Conservation (phyloP, 257 asterid species). For the Solanum chiquidenum region DNA sequence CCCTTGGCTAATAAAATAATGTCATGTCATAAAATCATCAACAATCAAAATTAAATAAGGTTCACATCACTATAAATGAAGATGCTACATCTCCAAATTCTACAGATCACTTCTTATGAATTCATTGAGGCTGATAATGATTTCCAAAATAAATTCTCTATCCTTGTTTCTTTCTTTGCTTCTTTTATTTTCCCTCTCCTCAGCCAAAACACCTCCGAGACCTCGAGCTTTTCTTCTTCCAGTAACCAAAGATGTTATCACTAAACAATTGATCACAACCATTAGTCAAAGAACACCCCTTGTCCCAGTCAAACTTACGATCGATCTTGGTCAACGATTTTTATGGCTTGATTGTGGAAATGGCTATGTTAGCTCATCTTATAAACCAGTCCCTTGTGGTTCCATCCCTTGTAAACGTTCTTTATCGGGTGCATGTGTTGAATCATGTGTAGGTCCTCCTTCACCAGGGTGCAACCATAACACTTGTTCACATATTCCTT, state of each 20-base stretch:
- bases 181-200: background rate
- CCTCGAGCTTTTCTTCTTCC: background rate
- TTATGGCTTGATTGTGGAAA: constrained; percentile 23
- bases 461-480: no score
- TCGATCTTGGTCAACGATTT: constrained; percentile 25
- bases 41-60: background rate
- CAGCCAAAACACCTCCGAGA: background rate
- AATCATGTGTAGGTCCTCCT: no score
- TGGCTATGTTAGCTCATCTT: constrained; percentile 11
- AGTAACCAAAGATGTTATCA: constrained; percentile 12
- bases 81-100: background rate
- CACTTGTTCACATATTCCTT: background rate
- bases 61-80: background rate
- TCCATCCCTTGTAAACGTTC: background rate
- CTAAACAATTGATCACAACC: constrained; percentile 5
- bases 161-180: background rate
- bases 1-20: background rate
- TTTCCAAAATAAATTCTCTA: background rate
- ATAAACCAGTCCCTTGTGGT: constrained; percentile 6
- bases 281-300: constrained; percentile 21
- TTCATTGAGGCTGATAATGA: background rate
- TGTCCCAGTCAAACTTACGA: constrained; percentile 11
- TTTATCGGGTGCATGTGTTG: no score
- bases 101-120: background rate
- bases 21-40: background rate